Percentiles rank a stretch among this genome's conserved stretches.
Conservation (phyloP, 2,329 filamentous ascomycete genomes). For the Penicillium sp. region DNA sequence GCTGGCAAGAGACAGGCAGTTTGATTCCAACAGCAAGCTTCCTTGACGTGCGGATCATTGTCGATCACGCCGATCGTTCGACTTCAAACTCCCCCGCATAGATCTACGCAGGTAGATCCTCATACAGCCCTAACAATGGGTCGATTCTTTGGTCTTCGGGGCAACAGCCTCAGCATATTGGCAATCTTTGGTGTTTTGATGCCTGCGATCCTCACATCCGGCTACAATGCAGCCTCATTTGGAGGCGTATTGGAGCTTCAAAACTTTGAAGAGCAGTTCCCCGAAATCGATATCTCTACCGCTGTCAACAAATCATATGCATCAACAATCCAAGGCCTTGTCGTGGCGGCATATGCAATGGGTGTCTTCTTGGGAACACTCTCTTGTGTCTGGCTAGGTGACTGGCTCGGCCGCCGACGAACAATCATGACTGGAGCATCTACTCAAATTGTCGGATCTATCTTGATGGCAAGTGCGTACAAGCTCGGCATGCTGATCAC, state of each 20-base stretch:
- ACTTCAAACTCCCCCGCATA: neutral
- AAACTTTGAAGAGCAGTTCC: slow-evolving; percentile 22
- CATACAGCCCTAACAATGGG: slow-evolving; percentile 10
- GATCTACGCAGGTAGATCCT: slow-evolving; percentile 5
- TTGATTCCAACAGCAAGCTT: neutral
- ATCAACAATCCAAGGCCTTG: slow-evolving; percentile 20
- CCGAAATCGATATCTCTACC: slow-evolving; percentile 17
- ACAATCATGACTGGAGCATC: slow-evolving; percentile 20
- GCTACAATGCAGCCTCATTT: slow-evolving; percentile 23
- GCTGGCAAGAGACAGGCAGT: neutral
- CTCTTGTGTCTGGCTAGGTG: slow-evolving; percentile 23
- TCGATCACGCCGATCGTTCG: slow-evolving; percentile 6
- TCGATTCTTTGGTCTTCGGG: slow-evolving; percentile 23
- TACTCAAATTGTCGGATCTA: slow-evolving; percentile 18
- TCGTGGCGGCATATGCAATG: slow-evolving; percentile 20
- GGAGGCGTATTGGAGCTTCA: slow-evolving; percentile 19
- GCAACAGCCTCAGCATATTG: slow-evolving; percentile 21
- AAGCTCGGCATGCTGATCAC: slow-evolving; percentile 15
- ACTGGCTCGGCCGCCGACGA: slow-evolving; percentile 22
- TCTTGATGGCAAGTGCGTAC: slow-evolving; percentile 15
- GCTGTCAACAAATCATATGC: slow-evolving; percentile 10
- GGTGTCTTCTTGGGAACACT: slow-evolving; percentile 22
- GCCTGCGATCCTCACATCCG: slow-evolving; percentile 21
- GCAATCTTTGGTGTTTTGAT: slow-evolving; percentile 24
- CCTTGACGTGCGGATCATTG: neutral